These are phyloP conservation scores for Farysia itapuensis DNA, from an alignment of 1,284 basidiomycete species.

Conservation along the genomic window DNA sequence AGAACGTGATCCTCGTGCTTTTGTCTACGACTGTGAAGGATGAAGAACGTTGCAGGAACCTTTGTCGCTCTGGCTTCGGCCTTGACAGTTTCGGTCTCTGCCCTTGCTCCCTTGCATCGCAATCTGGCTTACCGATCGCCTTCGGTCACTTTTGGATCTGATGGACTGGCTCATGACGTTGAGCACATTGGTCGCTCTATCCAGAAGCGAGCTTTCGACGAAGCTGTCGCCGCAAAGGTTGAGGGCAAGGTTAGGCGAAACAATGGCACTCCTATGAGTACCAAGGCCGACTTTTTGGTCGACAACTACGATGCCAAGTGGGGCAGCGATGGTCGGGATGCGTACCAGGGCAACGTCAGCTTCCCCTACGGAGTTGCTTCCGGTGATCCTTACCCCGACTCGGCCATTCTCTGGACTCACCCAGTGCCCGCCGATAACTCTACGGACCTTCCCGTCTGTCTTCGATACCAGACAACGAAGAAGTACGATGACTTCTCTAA, in stretches of 20 bases:
- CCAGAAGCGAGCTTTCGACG: slow-evolving; percentile 28
- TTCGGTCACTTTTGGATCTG: slow-evolving; percentile 19
- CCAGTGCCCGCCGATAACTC: slow-evolving; percentile 26
- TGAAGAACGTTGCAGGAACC: slow-evolving; percentile 15
- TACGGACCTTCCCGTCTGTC: slow-evolving; percentile 66
- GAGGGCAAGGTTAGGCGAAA: slow-evolving; percentile 28
- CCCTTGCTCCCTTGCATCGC: slow-evolving; percentile 35
- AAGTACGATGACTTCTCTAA: slow-evolving; percentile 50
- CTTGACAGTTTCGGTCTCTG: slow-evolving; percentile 22
- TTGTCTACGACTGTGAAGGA: slow-evolving; percentile 3
- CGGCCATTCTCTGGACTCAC: slow-evolving; percentile 69
- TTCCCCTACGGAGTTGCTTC: slow-evolving; percentile 62
- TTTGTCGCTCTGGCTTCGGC: slow-evolving; percentile 19
- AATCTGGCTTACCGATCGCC: slow-evolving; percentile 48
- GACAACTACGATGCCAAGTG: slow-evolving; percentile 29
- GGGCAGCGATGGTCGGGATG: slow-evolving; percentile 24
- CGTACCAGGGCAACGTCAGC: slow-evolving; percentile 51
- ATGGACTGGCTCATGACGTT: slow-evolving; percentile 36
- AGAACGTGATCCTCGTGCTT: neutral
- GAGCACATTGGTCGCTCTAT: slow-evolving; percentile 18
- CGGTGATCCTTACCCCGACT: slow-evolving; percentile 69
- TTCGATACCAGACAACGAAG: slow-evolving; percentile 64
- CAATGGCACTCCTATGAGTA: slow-evolving; percentile 9
- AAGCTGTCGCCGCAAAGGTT: slow-evolving; percentile 19
- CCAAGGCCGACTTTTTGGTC: slow-evolving; percentile 39